phyloP scores from a whole-genome alignment of 73 alveolate genomes.

The Paramecium primaurelia region DNA sequence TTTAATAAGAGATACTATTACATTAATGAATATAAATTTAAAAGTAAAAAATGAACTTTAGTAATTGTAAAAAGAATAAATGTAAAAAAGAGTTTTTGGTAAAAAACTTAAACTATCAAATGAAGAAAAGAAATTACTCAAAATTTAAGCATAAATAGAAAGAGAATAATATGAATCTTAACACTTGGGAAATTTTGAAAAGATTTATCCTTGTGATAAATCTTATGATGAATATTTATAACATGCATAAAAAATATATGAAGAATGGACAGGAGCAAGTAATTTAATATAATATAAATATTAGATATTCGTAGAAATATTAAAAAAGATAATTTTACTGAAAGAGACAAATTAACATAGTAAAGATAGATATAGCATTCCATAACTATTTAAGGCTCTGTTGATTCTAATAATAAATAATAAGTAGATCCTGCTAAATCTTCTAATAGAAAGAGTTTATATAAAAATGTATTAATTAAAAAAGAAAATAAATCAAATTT shows the following conservation, averaged over 20 bases:
- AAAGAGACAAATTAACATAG: background rate
- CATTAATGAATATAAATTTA: conserved; percentile 63
- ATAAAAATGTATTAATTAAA: background rate
- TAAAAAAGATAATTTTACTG: background rate
- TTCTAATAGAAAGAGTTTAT: background rate
- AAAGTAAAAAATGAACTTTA: conserved; percentile 57
- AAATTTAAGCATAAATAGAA: background rate
- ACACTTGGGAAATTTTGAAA: conserved; percentile 31
- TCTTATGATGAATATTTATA: conserved; percentile 45
- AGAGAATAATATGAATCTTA: conserved; percentile 36
- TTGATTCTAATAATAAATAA: background rate
- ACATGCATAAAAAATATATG: conserved; percentile 49
- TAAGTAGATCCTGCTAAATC: background rate
- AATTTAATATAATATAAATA: background rate
- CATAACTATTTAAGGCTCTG: background rate
- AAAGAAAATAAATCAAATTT: background rate
- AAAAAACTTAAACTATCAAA: background rate
- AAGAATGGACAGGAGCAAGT: conserved; percentile 64
- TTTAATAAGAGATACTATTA: conserved; percentile 68
- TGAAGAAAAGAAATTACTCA: conserved; percentile 29
- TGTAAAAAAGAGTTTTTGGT: conserved; percentile 34
- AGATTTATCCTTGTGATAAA: conserved; percentile 35
- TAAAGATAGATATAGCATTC: background rate
- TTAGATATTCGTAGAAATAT: conserved; percentile 32
- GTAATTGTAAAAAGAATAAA: conserved; percentile 11